Evolutionary conservation across 371 early-diverging fungal species (phyloP), one percentile per base, ranked within the genome.

Genomic region (Mucor racemosus): DNA sequence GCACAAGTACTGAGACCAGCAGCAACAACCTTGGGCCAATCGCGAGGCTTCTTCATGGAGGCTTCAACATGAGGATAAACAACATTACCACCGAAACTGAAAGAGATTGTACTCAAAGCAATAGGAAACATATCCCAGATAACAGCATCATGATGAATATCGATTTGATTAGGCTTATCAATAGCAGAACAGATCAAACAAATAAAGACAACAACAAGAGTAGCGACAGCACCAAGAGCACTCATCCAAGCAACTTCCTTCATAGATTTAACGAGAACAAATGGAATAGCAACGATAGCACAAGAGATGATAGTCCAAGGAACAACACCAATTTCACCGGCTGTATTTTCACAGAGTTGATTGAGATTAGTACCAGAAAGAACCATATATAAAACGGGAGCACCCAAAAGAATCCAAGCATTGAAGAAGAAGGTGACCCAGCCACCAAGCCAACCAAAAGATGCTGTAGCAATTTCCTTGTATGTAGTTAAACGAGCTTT

Each of bases 41-140:
- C 69, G 63, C 83, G 78, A 61, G 94, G 95, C 21, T 86, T 71
- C 67, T 84, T 82, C 95, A 97, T 94, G 19, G 93, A 90, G 31
- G 87, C 86, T 74, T 94, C 94, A 33, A 95, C 89, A 68, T 93
- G 91, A n/a, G 94, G 92, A 58, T 90, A 94, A 56, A 93, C 86
- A 21, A 90, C 86, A 70, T 92, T 94, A 50, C 93, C 94, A 63
- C 94, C 92, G 64, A 90, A 94, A 70, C 88, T 85, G 74, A 92
- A 92, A 58, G 89, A 91, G 38, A 93, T 89, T 8, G 90, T 88
- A 38, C 84, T 81, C 2, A 89, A 68, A 0, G 90, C 84, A 9
- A 84, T 69, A 7, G 90, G 87, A 55, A 89, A 78, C 59, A 87
- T 82, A 17, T 78, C 67, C 75, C 81, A 81, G 42, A 85, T 81